Base-by-base conservation (phyloP, 2,329 filamentous ascomycete genomes). In the Kalmusia sp. region DNA sequence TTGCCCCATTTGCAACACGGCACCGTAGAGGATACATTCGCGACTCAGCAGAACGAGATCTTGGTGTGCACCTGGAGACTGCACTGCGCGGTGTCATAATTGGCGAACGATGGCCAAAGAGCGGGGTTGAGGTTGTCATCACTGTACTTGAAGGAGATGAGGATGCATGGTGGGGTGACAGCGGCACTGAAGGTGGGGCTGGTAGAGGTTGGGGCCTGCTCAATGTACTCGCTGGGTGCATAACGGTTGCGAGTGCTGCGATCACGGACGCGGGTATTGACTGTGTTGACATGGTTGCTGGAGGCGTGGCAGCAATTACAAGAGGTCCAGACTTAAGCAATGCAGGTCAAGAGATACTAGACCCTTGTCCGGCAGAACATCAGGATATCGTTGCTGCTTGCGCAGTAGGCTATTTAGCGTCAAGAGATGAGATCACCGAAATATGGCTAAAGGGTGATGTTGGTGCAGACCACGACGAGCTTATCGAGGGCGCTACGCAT, bases 91-190 rank as follows among this genome's bases (percentile, higher is more conserved):
- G 93, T 1, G 90, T 92, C 6, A 87, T 98, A 45, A 93, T 98
- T 68, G 92, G 92, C 12, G 93, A 97, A 71, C 83, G 93, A 52
- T 99, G 93, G 91, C 95, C 95, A n/a, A 99, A 99, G 80, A 96
- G 92, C 72, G 93, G 92, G 38, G 88, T 96, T n/a, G 95, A 99
- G 71, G 88, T 99, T 34, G 88, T 96, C 15, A 87, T 99, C 43
- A 97, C 92, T 0, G 87, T 99, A 43, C 81, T 99, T 15, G 95
- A 99, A 77, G 93, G 92, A 3, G 95, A 98, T 69, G 91, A 97
- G 71, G 89, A 93, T 65, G 79, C 80, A 30, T 87, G 84, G 81
- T 86, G 84, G 82, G 85, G 82, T 4, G 82, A 86, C 69, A 59
- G 53, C 27, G 58, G 52, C 3, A 53, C 28, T 14, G 65, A 56